These are phyloP conservation scores for Mycosphaerella sp. DNA, from an alignment of 2,329 filamentous ascomycete species.

Conservation along the genomic window DNA sequence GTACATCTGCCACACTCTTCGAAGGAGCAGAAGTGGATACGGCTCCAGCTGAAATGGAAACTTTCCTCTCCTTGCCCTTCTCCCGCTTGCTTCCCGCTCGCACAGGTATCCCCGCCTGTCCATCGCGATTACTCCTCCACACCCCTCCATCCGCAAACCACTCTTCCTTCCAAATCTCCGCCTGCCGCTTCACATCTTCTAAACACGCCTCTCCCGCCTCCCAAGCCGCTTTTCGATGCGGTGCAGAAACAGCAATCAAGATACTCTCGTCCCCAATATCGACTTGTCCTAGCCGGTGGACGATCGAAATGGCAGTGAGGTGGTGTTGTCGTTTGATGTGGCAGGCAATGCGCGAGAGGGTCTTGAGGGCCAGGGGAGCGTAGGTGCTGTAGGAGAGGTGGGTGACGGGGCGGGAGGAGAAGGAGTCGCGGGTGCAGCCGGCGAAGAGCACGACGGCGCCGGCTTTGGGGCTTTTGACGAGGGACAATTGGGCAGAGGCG, in stretches of 20 bases:
- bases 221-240: conserved; percentile 83
- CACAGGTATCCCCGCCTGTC: conserved; percentile 47
- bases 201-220: conserved; percentile 80
- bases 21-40: neutral
- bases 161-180: conserved; percentile 96
- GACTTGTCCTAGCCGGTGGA: conserved; percentile 78
- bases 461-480: conserved; percentile 65
- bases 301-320: conserved; percentile 68
- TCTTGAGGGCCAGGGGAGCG: conserved; percentile 60
- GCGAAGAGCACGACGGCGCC: conserved; percentile 73
- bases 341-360: conserved; percentile 60
- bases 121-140: conserved; percentile 85
- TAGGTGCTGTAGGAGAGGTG: conserved; percentile 73
- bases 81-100: conserved; percentile 7
- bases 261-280: conserved; percentile 93
- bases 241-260: conserved; percentile 74
- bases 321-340: conserved; percentile 54
- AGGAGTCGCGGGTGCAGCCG: conserved; percentile 61
- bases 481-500: conserved; percentile 53
- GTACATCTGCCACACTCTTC: neutral
- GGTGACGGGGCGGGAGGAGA: conserved; percentile 63
- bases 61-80: conserved; percentile 1
- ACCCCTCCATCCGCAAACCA: conserved; percentile 74
- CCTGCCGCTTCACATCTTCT: conserved; percentile 75
- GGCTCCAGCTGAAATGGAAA: neutral